Evolutionary conservation across 2,329 filamentous ascomycete species (phyloP).

Genomic region (Hortaea sp.): DNA sequence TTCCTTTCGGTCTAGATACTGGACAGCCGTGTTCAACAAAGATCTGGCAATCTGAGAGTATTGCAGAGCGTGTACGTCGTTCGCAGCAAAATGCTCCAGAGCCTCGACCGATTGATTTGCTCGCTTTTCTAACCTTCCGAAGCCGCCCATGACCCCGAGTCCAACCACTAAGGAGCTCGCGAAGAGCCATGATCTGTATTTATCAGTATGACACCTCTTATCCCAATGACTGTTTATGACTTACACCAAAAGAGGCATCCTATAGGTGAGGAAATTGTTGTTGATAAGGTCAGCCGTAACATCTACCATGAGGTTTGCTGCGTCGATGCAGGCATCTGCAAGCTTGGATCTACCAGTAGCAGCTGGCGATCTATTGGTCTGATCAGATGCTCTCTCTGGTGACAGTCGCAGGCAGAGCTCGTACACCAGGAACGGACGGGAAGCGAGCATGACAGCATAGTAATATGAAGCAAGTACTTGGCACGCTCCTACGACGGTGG

Average conservation of each 20-base stretch:
- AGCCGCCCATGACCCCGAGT: slow-evolving; percentile 17
- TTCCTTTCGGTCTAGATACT: slow-evolving; percentile 14
- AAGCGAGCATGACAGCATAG: slow-evolving; percentile 45
- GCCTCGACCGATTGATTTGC: slow-evolving; percentile 12
- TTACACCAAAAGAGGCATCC: slow-evolving; percentile 17
- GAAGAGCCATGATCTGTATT: slow-evolving; percentile 19
- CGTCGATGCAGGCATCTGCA: slow-evolving; percentile 20
- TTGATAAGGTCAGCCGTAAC: slow-evolving; percentile 12
- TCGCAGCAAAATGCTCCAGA: slow-evolving; percentile 18
- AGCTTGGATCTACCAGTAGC: slow-evolving; percentile 17
- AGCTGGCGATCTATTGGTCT: slow-evolving; percentile 7
- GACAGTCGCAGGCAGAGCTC: slow-evolving; percentile 31
- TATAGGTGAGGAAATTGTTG: slow-evolving; percentile 7
- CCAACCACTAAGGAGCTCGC: slow-evolving; percentile 20
- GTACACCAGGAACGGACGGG: slow-evolving; percentile 44
- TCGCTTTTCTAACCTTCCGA: slow-evolving; percentile 16
- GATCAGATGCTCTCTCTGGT: slow-evolving; percentile 15
- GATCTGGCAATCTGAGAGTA: slow-evolving; percentile 18
- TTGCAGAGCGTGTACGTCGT: slow-evolving; percentile 21
- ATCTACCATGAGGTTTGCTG: slow-evolving; percentile 17
- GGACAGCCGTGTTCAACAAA: slow-evolving; percentile 13
- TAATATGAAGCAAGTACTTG: slow-evolving; percentile 43
- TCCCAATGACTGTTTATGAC: neutral
- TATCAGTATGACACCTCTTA: neutral
- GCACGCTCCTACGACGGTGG: slow-evolving; percentile 35